phyloP scores from a whole-genome alignment of 2,329 filamentous ascomycete genomes.

The Drechslerella stenobrocha region DNA sequence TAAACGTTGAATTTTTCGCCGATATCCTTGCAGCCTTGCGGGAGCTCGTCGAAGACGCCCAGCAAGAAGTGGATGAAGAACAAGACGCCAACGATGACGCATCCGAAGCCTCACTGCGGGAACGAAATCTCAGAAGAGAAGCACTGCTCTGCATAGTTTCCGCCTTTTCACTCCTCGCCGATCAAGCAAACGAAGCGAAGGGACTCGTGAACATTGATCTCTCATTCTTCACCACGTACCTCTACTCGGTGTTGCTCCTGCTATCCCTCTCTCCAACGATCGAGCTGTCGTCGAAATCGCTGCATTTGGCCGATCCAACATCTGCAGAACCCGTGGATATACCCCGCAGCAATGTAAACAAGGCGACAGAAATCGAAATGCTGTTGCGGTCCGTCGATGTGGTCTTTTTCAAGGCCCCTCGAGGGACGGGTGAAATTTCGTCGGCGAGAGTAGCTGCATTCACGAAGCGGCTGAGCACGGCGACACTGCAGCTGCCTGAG shows the following conservation, averaged over 20 bases:
- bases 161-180: constrained; percentile 91
- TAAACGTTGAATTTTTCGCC: constrained; percentile 99
- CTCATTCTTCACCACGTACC: constrained; percentile 90
- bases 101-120: constrained; percentile 48
- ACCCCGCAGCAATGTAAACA: constrained; percentile 75
- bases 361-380: constrained; percentile 91
- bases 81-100: constrained; percentile 60
- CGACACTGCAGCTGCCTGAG: constrained; percentile 82
- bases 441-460: constrained; percentile 84
- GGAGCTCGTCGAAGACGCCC: constrained; percentile 80
- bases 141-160: constrained; percentile 92
- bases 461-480: constrained; percentile 82
- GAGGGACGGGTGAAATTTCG: constrained; percentile 49
- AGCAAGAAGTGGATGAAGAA: constrained; percentile 58
- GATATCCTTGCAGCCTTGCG: constrained; percentile 92
- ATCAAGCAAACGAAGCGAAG: constrained; percentile 84
- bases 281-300: constrained; percentile 74
- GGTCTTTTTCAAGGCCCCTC: constrained; percentile 64
- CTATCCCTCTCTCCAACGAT: constrained; percentile 82
- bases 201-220: constrained; percentile 83
- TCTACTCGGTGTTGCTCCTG: constrained; percentile 81
- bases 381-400: constrained; percentile 83
- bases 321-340: constrained; percentile 55
- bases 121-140: constrained; percentile 78
- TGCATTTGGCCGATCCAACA: constrained; percentile 69